Evolutionary conservation across 768 basidiomycete genomes (phyloP).

Genomic region (Auriculariales sp.): DNA sequence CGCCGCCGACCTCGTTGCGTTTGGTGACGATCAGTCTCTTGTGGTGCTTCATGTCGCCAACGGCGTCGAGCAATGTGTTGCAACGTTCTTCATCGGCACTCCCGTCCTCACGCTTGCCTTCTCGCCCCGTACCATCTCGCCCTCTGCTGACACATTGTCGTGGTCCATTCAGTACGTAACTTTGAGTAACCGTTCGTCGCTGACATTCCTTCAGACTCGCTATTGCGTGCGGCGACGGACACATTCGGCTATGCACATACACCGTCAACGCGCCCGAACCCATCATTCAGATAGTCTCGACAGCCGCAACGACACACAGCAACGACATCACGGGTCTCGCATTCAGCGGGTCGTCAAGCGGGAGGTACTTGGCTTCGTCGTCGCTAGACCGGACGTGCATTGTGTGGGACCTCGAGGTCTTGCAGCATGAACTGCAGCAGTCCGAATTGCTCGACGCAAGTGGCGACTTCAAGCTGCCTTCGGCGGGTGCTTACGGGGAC

Average conservation of each 20-base stretch:
- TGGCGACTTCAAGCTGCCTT: too few relatives aligned
- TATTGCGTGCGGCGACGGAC: constrained; percentile 53
- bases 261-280: constrained; percentile 19
- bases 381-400: constrained; percentile 77
- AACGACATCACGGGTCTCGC: constrained; percentile 63
- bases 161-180: constrained; percentile 54
- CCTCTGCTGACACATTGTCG: constrained; percentile 36
- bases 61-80: constrained; percentile 33
- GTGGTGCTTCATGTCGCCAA: constrained; percentile 21
- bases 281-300: constrained; percentile 59
- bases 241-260: constrained; percentile 56
- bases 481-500: constrained; percentile 11
- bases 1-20: too few relatives aligned
- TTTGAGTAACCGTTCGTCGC: constrained; percentile 12
- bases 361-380: constrained; percentile 66
- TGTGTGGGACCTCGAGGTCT: constrained; percentile 72
- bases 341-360: constrained; percentile 62
- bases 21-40: constrained; percentile 1
- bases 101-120: constrained; percentile 64
- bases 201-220: constrained; percentile 33
- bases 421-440: too few relatives aligned
- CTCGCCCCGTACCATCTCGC: constrained; percentile 57
- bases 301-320: constrained; percentile 70
- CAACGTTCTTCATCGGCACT: constrained; percentile 60
- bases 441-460: too few relatives aligned